Conservation (phyloP, 257 asterid species). For the Knoxia roxburghii region DNA sequence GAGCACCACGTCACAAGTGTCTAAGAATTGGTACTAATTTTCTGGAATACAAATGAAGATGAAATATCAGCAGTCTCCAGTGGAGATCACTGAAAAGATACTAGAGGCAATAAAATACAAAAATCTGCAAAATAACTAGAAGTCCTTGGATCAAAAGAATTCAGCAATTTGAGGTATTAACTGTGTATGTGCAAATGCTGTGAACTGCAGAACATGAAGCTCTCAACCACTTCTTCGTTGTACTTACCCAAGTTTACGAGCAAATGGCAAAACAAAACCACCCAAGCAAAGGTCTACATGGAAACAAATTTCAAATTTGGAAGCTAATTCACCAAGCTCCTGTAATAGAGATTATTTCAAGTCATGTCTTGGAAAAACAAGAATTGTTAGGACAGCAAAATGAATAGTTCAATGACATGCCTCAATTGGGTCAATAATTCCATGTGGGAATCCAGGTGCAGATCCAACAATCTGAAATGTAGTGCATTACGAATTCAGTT, state of each 20-base stretch:
- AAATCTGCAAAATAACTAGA: background rate
- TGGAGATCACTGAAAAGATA: background rate
- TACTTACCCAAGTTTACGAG: conserved; percentile 94
- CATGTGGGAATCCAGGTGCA: conserved; percentile 99
- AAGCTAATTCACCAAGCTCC: conserved; percentile 94
- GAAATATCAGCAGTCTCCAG: background rate
- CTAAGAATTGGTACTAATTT: background rate
- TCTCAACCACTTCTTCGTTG: background rate
- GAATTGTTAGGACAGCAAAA: conserved; percentile 11
- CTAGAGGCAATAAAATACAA: background rate
- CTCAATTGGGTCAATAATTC: conserved; percentile 97
- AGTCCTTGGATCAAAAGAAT: background rate
- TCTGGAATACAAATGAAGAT: background rate
- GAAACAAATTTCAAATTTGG: conserved; percentile 56
- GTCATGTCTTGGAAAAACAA: conserved; percentile 18
- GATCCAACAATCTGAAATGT: conserved; percentile 88
- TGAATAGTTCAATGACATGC: conserved; percentile 29
- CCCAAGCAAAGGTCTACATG: conserved; percentile 99
- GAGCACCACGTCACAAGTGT: background rate
- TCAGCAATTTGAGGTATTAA: background rate
- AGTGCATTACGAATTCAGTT: conserved; percentile 9
- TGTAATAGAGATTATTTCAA: conserved; percentile 25
- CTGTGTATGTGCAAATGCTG: background rate
- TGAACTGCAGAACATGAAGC: background rate
- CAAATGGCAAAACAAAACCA: conserved; percentile 96